These are phyloP conservation scores for Debaryomyces subglobosus DNA, from an alignment of 1,139 yeast species.

Conservation along the genomic window DNA sequence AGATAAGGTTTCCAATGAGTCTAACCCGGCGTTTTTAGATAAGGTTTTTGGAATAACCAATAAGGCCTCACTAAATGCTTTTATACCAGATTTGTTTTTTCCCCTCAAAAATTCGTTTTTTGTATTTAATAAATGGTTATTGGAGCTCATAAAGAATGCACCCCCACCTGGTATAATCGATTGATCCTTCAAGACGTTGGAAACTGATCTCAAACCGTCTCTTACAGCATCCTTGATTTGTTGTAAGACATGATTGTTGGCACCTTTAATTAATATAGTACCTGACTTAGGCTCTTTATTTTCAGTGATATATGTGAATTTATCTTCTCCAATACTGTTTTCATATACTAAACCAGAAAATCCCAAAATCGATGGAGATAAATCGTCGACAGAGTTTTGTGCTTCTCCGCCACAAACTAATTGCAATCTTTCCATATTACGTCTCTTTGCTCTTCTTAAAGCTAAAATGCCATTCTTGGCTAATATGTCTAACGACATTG, in stretches of 20 bases:
- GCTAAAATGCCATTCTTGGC: constrained; percentile 95
- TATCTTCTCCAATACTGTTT: constrained; percentile 94
- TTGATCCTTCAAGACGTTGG: constrained; percentile 85
- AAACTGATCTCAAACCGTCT: constrained; percentile 94
- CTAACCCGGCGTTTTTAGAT: constrained; percentile 91
- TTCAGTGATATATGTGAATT: constrained; percentile 93
- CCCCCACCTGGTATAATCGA: constrained; percentile 96
- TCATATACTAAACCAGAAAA: constrained; percentile 91
- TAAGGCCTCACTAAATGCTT: constrained; percentile 91
- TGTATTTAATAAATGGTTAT: constrained; percentile 61
- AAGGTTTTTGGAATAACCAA: constrained; percentile 91
- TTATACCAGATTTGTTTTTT: constrained; percentile 84
- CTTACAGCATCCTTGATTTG: constrained; percentile 97
- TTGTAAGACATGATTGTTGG: constrained; percentile 82
- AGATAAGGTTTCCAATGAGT: constrained; percentile 85
- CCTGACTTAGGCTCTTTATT: constrained; percentile 90
- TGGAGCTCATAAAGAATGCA: constrained; percentile 85
- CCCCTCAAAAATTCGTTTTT: constrained; percentile 70
- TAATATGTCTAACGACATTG: constrained; percentile 92
- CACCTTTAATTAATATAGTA: constrained; percentile 90
- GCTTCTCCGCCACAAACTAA: constrained; percentile 97
- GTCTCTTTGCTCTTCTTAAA: constrained; percentile 95
- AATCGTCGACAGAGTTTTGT: constrained; percentile 94
- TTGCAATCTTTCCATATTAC: constrained; percentile 98
- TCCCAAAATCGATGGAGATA: constrained; percentile 83